These are phyloP conservation scores for Guyanaporus albipodus DNA, from an alignment of 768 basidiomycete genomes.

Conservation along the genomic window DNA sequence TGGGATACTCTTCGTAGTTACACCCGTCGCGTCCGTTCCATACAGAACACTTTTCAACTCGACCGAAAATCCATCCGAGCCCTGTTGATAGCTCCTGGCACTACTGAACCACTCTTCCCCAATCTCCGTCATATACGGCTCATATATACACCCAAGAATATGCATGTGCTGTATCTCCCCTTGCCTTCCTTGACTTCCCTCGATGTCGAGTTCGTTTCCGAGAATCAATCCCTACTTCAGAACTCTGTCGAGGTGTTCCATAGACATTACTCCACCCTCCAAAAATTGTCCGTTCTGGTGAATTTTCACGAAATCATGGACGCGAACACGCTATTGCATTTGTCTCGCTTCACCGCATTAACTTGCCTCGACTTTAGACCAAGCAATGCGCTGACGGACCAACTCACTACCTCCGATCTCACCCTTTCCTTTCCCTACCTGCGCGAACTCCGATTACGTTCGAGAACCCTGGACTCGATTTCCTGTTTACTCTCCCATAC, in stretches of 20 bases:
- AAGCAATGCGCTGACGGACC: neutral
- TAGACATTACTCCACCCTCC: neutral
- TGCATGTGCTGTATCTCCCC: neutral
- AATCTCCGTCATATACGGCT: neutral
- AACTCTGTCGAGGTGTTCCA: neutral
- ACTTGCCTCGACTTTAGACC: neutral
- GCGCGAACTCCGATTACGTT: neutral
- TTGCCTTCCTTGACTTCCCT: neutral
- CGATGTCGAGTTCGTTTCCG: neutral
- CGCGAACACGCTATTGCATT: neutral
- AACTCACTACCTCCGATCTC: neutral
- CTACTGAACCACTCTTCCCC: neutral
- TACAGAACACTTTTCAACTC: neutral
- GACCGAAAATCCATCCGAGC: neutral
- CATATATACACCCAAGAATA: neutral
- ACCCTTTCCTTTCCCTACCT: neutral
- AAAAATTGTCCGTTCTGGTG: neutral
- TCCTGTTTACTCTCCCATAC: neutral
- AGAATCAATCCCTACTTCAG: neutral
- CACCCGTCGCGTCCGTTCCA: neutral
- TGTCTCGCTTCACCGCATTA: neutral
- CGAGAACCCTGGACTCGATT: neutral
- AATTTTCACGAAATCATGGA: neutral
- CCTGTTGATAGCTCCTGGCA: neutral
- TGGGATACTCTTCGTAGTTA: neutral